These are phyloP conservation scores for Gossypium trilobum DNA, from an alignment of 441 rosid species.

Conservation along the genomic window DNA sequence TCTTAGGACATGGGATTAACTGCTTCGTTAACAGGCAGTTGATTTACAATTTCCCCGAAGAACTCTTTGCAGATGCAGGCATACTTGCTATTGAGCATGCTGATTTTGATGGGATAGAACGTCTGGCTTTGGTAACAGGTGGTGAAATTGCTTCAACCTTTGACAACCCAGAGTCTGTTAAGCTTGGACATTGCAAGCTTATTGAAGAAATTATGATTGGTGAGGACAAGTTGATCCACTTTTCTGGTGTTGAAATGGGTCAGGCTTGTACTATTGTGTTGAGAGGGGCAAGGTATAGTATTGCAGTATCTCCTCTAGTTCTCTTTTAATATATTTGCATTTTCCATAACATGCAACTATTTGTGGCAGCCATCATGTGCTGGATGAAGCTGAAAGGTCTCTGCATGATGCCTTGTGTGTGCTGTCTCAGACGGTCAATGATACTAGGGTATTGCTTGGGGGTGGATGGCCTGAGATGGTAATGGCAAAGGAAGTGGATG, in stretches of 20 bases:
- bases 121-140: constrained; percentile 84
- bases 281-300: constrained; percentile 78
- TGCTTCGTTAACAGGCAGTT: constrained; percentile 93
- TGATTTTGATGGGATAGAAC: constrained; percentile 97
- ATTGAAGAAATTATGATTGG: constrained; percentile 99
- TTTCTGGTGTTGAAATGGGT: constrained; percentile 91
- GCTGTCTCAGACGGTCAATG: constrained; percentile 90
- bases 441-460: constrained; percentile 83
- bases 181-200: constrained; percentile 88
- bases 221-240: constrained; percentile 90
- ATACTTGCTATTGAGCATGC: constrained; percentile 98
- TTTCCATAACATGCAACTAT: neutral
- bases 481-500: constrained; percentile 92
- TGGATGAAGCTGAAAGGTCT: constrained; percentile 96
- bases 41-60: constrained; percentile 96
- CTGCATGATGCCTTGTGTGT: constrained; percentile 94
- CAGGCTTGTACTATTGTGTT: constrained; percentile 92
- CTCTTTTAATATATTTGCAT: neutral
- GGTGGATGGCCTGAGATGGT: constrained; percentile 99
- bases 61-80: constrained; percentile 94
- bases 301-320: neutral
- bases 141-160: constrained; percentile 98
- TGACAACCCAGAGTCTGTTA: constrained; percentile 96
- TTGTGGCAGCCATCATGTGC: constrained; percentile 74
- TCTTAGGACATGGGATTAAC: constrained; percentile 81